Percentiles rank a stretch among this genome's conserved stretches.
These are phyloP conservation scores for Crassisporium funariophilum DNA, from an alignment of 768 basidiomycete genomes.

Conservation along the genomic window DNA sequence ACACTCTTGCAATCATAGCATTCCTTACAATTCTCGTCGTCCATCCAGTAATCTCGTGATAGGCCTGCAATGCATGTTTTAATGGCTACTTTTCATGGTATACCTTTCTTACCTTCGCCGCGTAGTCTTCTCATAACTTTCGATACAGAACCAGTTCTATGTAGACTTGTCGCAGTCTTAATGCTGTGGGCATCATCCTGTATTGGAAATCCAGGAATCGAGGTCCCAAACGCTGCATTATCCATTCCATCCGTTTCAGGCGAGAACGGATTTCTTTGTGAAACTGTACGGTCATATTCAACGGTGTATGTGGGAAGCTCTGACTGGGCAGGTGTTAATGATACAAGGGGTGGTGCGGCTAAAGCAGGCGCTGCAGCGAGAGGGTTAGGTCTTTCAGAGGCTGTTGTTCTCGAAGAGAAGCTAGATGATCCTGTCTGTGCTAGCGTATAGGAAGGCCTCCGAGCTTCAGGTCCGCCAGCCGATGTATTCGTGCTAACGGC, in stretches of 20 bases:
- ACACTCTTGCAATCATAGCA: conserved; percentile 95
- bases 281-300: conserved; percentile 64
- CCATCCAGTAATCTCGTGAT: conserved; percentile 98
- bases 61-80: conserved; percentile 51
- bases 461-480: conserved; percentile 43
- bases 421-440: conserved; percentile 49
- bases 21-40: conserved; percentile 92
- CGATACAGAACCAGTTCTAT: conserved; percentile 81
- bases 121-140: conserved; percentile 89
- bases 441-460: conserved; percentile 57
- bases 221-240: conserved; percentile 61
- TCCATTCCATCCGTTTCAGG: conserved; percentile 60
- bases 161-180: conserved; percentile 69
- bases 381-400: conserved; percentile 60
- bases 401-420: conserved; percentile 47
- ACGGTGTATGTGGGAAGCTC: conserved; percentile 70
- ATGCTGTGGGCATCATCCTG: conserved; percentile 89
- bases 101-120: conserved; percentile 68
- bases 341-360: conserved; percentile 81
- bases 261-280: conserved; percentile 49
- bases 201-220: conserved; percentile 92
- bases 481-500: conserved; percentile 33
- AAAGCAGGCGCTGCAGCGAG: conserved; percentile 54
- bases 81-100: conserved; percentile 12
- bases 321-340: conserved; percentile 82